Evolutionary conservation across 768 basidiomycete species (phyloP), one percentile per base, ranked within the genome.

Genomic region (Trametes cubensis): DNA sequence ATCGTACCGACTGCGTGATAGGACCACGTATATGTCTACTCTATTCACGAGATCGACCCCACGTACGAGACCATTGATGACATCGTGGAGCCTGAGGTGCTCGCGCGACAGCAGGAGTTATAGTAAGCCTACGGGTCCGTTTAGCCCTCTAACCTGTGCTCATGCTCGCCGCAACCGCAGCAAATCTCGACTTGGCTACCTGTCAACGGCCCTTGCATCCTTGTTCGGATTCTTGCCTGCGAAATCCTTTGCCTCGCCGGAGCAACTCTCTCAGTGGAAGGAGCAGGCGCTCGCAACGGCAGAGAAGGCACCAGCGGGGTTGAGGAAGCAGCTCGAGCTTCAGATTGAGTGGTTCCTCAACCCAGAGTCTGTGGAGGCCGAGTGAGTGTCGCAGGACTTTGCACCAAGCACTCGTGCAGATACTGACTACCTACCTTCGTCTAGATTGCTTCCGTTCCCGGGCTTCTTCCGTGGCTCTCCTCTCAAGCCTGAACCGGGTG

Each of bases 371-470:
- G 61, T 49, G 0, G 55, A 57, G 17, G 50, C 38, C 15, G 61
- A 62, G 61, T 62, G 18, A 38, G 61, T 38, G 13, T 40, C 8
- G 17, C 25, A n/a, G 11, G 15, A 14, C 15, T 14, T 28, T 44
- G 15, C 14, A 2, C 10, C 0, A 20, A 25, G 25, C 1, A 3
- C 7, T 28, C 7, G 28, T 28, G 28, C 28, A 10, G 6, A 30
- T 41, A 7, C 5, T 21, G 23, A 25, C 21, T 6, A 13, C 28
- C 21, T 6, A 13, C 28, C 30, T 4, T 14, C 18, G 14, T n/a
- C 20, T 34, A 61, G 54, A 21, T n/a, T 55, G 25, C 46, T 61
- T 28, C 60, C 60, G 0, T 55, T 55, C 60, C 60, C 54, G 4
- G 60, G 60, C 3, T 30, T 55, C 39, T 55, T 61, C 46, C 55